phyloP scores from a whole-genome alignment of 768 basidiomycete genomes.

The Lentinus tigrinus region DNA sequence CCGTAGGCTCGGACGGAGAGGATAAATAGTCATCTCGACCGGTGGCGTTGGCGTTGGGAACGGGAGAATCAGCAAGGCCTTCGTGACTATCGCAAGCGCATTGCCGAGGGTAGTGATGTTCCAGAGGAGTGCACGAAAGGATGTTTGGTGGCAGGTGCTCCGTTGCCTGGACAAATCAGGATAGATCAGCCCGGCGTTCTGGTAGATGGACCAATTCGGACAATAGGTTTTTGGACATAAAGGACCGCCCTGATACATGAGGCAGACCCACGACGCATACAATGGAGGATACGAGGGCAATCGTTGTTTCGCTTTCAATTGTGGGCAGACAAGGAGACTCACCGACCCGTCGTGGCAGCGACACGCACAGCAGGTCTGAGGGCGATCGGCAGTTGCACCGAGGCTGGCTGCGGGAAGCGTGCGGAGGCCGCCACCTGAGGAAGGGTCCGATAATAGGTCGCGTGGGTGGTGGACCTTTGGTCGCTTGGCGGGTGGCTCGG shows the following conservation, averaged over 20 bases:
- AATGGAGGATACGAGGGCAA: constrained; percentile 1
- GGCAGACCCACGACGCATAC: not conserved
- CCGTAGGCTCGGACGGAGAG: not conserved
- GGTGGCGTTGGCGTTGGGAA: constrained; percentile 6
- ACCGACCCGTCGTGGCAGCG: constrained; percentile 5
- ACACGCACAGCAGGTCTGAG: constrained; percentile 12
- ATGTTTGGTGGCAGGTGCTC: constrained; percentile 10
- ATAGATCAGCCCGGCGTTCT: constrained; percentile 12
- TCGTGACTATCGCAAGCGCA: constrained; percentile 5
- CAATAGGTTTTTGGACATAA: constrained; percentile 5
- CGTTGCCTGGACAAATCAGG: constrained; percentile 15
- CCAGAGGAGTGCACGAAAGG: constrained; percentile 12
- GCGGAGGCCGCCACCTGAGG: too few relatives aligned
- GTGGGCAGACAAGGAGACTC: constrained; percentile 3
- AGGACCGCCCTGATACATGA: constrained; percentile 6
- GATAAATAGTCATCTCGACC: not conserved
- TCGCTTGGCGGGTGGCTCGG: constrained; percentile 10
- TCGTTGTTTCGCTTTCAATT: not conserved
- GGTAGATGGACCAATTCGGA: constrained; percentile 8
- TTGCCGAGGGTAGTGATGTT: constrained; percentile 3
- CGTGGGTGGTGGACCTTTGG: constrained; percentile 5
- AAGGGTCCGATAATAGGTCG: not conserved
- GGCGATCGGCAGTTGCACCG: constrained; percentile 3
- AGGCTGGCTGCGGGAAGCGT: not conserved
- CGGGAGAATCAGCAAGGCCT: not conserved